Base-by-base conservation (phyloP, 495 filamentous ascomycete species). In the Mycothermus thermophilus region DNA sequence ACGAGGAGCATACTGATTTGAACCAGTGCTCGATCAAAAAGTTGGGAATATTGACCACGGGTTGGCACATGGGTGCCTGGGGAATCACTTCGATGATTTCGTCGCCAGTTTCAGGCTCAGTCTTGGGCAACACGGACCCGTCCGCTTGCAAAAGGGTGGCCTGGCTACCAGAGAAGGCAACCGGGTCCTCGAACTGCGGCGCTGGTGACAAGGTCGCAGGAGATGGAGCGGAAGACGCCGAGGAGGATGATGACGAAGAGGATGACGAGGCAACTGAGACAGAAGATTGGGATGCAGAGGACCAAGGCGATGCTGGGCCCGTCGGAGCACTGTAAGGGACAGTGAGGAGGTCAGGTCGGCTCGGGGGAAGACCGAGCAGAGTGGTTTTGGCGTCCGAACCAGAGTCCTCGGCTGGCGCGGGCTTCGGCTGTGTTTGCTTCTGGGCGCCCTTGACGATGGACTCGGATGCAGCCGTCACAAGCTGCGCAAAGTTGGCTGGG, bases 11-110 rank as follows among this genome's bases (percentile, higher is more conserved):
- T 11, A 57, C 53, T 1, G 53, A 52, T 27, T 57, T 57, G 40
- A 57, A 57, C 53, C 53, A 57, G 38, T 57, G 53, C 31, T 57
- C 48, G 34, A 57, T 52, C 11, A 57, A 32, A 8, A 57, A 52
- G 0, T 51, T 50, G 1, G 48, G 53, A 14, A 57, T 50, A 17
- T 57, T 35, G 2, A 57, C 51, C 16, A 57, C 43, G 8, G 47
- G 50, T 8, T 47, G 51, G 13, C 19, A 27, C 32, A 54, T 28
- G n/a, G 35, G 14, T 14, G 45, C 5, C 3, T 32, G 32, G 40
- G 34, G n/a, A n/a, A n/a, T 6, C 29, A 15, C 13, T 36, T 31
- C 12, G 22, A 16, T 9, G 9, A 15, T n/a, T 13, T 33, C 30
- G 15, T 16, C 18, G 13, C 33, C 22, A n/a, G 5, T 10, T 22